These are phyloP conservation scores for Penicillium turbatum DNA, from an alignment of 495 filamentous ascomycete genomes.

Conservation along the genomic window DNA sequence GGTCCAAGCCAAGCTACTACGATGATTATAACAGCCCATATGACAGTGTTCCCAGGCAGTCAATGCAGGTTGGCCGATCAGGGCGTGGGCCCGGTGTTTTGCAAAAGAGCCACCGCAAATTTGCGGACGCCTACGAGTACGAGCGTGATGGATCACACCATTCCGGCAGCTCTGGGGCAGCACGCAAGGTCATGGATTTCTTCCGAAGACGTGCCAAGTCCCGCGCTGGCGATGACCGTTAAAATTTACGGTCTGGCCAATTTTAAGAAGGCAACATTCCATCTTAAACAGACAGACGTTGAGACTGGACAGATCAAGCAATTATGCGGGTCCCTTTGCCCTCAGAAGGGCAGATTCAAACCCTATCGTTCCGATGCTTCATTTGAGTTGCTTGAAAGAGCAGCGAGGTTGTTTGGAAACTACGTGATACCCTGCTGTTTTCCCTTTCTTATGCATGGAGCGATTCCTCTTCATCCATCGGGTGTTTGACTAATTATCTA, in stretches of 20 bases:
- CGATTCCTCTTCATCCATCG: constrained; percentile 28
- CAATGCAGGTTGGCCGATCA: constrained; percentile 42
- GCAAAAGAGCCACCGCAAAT: constrained; percentile 79
- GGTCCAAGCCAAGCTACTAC: constrained; percentile 45
- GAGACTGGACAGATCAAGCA: constrained; percentile 16
- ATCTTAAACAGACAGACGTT: constrained; percentile 9
- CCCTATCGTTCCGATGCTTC: constrained; percentile 21
- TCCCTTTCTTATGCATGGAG: constrained; percentile 39
- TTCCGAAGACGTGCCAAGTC: constrained; percentile 84
- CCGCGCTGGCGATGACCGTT: constrained; percentile 56
- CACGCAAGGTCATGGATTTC: constrained; percentile 95
- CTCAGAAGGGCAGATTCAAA: constrained; percentile 25
- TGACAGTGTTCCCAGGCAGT: constrained; percentile 40
- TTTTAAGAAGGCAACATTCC: constrained; percentile 10
- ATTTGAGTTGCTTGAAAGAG: constrained; percentile 26
- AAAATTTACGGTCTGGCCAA: constrained; percentile 12
- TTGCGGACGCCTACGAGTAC: constrained; percentile 85
- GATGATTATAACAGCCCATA: constrained; percentile 39
- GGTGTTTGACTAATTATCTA: constrained; percentile 35
- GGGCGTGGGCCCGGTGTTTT: constrained; percentile 53
- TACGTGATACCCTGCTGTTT: constrained; percentile 46
- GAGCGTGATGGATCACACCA: constrained; percentile 61
- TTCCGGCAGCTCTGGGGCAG: constrained; percentile 77
- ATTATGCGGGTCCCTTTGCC: constrained; percentile 15
- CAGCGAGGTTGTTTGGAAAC: constrained; percentile 44